Evolutionary conservation across 495 filamentous ascomycete species (phyloP), one percentile per base, ranked within the genome.

Genomic region (Friedmanniomyces simplex): DNA sequence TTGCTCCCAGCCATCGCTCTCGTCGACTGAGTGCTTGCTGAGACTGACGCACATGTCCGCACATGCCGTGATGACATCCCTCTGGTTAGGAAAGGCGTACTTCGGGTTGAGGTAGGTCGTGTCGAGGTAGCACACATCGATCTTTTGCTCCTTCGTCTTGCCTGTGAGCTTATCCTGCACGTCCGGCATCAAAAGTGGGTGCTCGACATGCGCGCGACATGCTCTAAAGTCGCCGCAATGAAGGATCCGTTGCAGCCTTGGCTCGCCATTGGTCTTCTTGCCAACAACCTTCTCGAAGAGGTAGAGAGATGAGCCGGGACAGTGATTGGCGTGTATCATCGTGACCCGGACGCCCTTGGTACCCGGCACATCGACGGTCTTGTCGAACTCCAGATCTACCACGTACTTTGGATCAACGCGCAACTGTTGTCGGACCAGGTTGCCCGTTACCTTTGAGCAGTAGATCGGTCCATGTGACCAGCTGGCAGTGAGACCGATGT

Each of bases 161-260:
- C 87, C 85, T 2, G 82, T 82, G 18, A 83, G 71, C 3, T 78
- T 66, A 57, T 93, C 84, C 11, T 85, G 62, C 2, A 82, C 76
- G 20, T 95, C 82, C 0, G 93, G 87, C 41, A 79, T 77, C 4
- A 98, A 74, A 5, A 89, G 75, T 11, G 89, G 86, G 72, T 98
- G 94, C 50, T 79, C 74, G 10, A 97, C 74, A 66, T 97, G 94
- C n/a, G 81, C 83, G 30, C 83, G 81, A 66, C 87, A 94, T 12
- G 93, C 94, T 32, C 93, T 78, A 61, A 99, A 99, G 63, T 99
- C 93, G 34, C 93, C 93, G 65, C 94, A 97, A 66, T 99, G 93
- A 8, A 99, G 74, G 26, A 99, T 79, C 14, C 91, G 78, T 54
- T 95, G 86, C 5, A 78, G 73, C 59, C 74, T 79, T 7, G 74